Conservation (phyloP, 2,329 filamentous ascomycete species). For the Microthyrium microscopicum region DNA sequence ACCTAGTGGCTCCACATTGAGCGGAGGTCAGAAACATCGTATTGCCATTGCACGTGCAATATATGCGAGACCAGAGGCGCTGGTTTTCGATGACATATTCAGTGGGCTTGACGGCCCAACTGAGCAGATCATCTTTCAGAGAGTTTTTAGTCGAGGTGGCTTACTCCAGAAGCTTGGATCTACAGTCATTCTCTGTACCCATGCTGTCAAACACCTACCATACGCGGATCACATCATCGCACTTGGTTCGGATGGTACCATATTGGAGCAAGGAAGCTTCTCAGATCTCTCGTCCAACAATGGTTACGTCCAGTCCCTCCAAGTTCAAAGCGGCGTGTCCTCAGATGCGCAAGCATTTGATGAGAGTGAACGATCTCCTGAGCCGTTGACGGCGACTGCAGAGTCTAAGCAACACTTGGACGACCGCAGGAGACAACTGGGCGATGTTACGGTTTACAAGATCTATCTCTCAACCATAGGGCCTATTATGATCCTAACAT, state of each 20-base stretch:
- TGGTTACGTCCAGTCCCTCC: not conserved
- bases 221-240: slow-evolving; percentile 1
- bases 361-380: no score
- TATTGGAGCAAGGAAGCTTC: not conserved
- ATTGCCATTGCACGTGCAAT: slow-evolving; percentile 42
- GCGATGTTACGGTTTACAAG: no score
- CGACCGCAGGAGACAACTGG: no score
- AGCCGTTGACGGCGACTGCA: no score
- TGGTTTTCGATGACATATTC: slow-evolving; percentile 6
- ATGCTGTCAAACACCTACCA: not conserved
- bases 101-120: slow-evolving; percentile 4
- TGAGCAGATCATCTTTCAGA: not conserved
- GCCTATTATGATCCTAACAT: no score
- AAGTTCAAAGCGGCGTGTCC: no score
- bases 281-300: not conserved
- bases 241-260: not conserved
- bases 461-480: no score
- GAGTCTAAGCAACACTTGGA: no score
- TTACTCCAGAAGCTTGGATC: not conserved
- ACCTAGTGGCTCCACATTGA: slow-evolving; percentile 43
- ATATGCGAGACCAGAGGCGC: slow-evolving; percentile 19
- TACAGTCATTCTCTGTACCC: slow-evolving; percentile 7
- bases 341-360: no score
- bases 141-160: slow-evolving; percentile 4
- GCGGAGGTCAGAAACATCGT: slow-evolving; percentile 42